A percentile compares a stretch with the other conserved stretches of the same genome.
Conservation (phyloP, 139 green algal species). For the Haematococcus lacustris region DNA sequence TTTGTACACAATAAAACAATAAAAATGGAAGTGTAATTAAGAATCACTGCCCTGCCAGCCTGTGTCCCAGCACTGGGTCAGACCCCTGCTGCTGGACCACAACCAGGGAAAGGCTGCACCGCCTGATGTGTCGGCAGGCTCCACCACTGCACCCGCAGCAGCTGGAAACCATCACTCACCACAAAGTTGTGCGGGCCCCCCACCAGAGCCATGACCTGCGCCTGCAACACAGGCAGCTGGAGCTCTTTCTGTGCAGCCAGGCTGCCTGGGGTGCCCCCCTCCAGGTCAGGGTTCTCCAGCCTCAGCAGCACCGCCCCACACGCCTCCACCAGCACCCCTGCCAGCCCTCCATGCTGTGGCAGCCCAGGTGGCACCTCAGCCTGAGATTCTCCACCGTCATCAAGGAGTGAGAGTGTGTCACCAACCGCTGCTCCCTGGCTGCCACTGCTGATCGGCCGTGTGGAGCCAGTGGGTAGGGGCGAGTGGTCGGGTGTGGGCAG, state of each 20-base stretch:
- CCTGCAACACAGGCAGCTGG: slow-evolving; percentile 13
- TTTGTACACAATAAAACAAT: not conserved
- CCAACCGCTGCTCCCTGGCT: too few species aligned
- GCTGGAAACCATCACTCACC: not conserved
- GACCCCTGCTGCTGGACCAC: not conserved
- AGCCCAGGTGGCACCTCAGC: not conserved
- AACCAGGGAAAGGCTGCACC: not conserved
- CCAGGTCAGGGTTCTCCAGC: not conserved
- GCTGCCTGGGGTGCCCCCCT: not conserved
- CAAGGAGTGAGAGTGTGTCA: too few species aligned
- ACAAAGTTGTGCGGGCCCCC: slow-evolving; percentile 30
- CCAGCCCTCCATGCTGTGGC: slow-evolving; percentile 1
- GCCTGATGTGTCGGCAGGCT: not conserved
- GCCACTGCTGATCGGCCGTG: too few species aligned
- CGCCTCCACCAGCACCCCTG: not conserved
- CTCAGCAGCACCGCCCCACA: not conserved
- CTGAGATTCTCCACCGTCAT: not conserved
- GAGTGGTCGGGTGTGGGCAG: too few species aligned
- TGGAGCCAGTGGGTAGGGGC: too few species aligned
- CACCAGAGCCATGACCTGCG: slow-evolving; percentile 14
- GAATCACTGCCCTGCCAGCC: not conserved
- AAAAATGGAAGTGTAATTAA: not conserved
- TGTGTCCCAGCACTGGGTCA: too few species aligned
- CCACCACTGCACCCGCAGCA: not conserved
- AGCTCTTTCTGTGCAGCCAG: not conserved